These are phyloP conservation scores for Pythium rhizo-oryzae DNA, from an alignment of 352 stramenopile genomes.

Conservation along the genomic window DNA sequence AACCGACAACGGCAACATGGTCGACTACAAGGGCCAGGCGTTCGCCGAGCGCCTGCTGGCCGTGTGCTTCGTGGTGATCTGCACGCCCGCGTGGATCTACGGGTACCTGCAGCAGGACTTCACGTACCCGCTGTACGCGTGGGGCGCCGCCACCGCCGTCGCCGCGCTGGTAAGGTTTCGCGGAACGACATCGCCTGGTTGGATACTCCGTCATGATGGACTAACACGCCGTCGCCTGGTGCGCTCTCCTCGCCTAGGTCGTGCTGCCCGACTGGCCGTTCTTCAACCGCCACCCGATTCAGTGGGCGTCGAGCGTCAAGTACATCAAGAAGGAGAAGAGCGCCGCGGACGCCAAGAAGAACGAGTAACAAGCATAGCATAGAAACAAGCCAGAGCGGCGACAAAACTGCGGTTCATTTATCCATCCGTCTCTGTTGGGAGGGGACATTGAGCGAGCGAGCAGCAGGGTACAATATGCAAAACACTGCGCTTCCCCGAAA, in stretches of 20 bases:
- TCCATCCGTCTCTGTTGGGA: not conserved
- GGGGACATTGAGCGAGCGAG: not conserved
- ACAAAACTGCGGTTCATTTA: constrained; percentile 27
- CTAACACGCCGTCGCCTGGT: not conserved
- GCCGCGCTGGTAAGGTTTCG: constrained; percentile 52
- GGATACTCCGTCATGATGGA: not conserved
- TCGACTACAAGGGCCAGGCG: constrained; percentile 87
- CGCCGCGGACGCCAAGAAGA: constrained; percentile 27
- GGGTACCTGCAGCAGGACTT: constrained; percentile 86
- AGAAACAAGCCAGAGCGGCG: constrained; percentile 1
- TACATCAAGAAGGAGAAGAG: constrained; percentile 69
- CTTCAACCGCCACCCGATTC: constrained; percentile 84
- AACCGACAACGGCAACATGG: constrained; percentile 41
- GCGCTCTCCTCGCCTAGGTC: constrained; percentile 33
- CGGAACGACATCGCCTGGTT: not conserved
- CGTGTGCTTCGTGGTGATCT: constrained; percentile 75
- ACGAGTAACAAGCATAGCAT: constrained; percentile 18
- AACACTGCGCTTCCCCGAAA: not conserved
- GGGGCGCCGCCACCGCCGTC: constrained; percentile 56
- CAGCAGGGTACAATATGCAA: constrained; percentile 1
- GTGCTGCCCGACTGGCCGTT: constrained; percentile 83
- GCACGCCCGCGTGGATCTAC: constrained; percentile 82
- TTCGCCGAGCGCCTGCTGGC: constrained; percentile 66
- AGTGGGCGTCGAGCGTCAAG: constrained; percentile 80
- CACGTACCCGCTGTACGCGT: constrained; percentile 74